Base-by-base conservation (phyloP, 192 early-diverging fungal genomes). In the Fimicolochytrium jonesii region DNA sequence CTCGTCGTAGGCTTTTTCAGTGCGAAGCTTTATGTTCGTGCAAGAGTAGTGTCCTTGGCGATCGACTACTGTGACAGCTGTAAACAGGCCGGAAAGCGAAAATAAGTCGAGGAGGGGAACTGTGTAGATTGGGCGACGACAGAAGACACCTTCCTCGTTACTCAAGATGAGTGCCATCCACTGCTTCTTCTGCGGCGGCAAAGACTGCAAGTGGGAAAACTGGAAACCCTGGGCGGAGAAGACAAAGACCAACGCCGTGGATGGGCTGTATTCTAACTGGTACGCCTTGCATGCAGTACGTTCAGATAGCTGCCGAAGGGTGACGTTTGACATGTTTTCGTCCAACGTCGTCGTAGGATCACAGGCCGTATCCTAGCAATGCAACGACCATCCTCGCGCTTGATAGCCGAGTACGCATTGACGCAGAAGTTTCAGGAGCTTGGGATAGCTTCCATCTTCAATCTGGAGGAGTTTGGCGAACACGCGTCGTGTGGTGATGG, bases 111-210 rank as follows among this genome's bases (percentile, higher is more conserved):
- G n/a, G n/a, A n/a, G n/a, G n/a, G n/a, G n/a, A n/a, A n/a, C n/a
- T n/a, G n/a, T n/a, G n/a, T n/a, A n/a, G n/a, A n/a, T n/a, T n/a
- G n/a, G n/a, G n/a, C n/a, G n/a, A n/a, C n/a, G n/a, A n/a, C n/a
- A n/a, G n/a, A n/a, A n/a, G n/a, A n/a, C n/a, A n/a, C n/a, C n/a
- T n/a, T n/a, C n/a, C n/a, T n/a, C n/a, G n/a, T n/a, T n/a, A n/a
- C n/a, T n/a, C 25, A 59, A 26, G 4, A 77, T 77, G 76, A 63
- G 68, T 30, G 54, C 72, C 25, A 31, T 75, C 4, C 62, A 72
- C 33, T 78, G 77, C 50, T 65, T 70, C 51, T 78, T 78, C 57
- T 78, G 77, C 58, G 72, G 72, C 5, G 77, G 77, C 20, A 59
- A 58, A 22, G 65, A 68, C 46, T 78, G 77, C 61, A 78, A 77